Evolutionary conservation across 345 rosid genomes (phyloP).

Genomic region (Eucalyptus urophylla): DNA sequence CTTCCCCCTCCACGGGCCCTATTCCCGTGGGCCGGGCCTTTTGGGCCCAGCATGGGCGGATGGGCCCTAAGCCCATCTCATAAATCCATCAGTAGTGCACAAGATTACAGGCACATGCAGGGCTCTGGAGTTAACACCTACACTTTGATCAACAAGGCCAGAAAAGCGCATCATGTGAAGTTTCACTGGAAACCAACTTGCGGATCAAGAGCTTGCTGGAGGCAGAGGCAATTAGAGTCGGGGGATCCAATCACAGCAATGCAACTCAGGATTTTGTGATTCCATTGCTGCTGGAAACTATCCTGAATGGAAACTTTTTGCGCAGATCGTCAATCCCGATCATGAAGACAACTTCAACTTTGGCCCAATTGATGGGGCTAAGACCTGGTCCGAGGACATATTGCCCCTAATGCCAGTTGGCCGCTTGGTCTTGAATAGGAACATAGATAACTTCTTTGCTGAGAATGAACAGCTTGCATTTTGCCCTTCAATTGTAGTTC

Average conservation of each 20-base stretch:
- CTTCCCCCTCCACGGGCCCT: no score
- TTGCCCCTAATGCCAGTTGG: conserved; percentile 94
- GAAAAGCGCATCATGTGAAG: conserved; percentile 73
- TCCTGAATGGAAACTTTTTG: conserved; percentile 47
- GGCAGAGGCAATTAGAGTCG: conserved; percentile 76
- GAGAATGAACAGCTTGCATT: conserved; percentile 96
- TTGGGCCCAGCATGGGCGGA: no score
- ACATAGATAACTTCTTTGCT: conserved; percentile 88
- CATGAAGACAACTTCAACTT: conserved; percentile 73
- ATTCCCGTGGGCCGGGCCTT: no score
- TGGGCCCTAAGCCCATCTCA: no score
- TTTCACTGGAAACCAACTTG: conserved; percentile 94
- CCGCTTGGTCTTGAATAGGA: conserved; percentile 87
- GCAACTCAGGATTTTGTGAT: conserved; percentile 86
- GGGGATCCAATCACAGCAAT: conserved; percentile 94
- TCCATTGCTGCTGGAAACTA: conserved; percentile 79
- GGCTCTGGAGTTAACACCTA: conserved; percentile 87
- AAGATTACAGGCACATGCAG: conserved; percentile 93
- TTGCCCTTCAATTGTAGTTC: conserved; percentile 86
- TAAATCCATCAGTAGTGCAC: no score
- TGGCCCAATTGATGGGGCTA: conserved; percentile 93
- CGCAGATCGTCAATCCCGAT: conserved; percentile 77
- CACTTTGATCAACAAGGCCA: conserved; percentile 70
- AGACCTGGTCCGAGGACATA: conserved; percentile 94
- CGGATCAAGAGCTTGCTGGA: conserved; percentile 58